Evolutionary conservation across 257 asterid species (phyloP).

Genomic region (Lithospermum erythrorhizon): DNA sequence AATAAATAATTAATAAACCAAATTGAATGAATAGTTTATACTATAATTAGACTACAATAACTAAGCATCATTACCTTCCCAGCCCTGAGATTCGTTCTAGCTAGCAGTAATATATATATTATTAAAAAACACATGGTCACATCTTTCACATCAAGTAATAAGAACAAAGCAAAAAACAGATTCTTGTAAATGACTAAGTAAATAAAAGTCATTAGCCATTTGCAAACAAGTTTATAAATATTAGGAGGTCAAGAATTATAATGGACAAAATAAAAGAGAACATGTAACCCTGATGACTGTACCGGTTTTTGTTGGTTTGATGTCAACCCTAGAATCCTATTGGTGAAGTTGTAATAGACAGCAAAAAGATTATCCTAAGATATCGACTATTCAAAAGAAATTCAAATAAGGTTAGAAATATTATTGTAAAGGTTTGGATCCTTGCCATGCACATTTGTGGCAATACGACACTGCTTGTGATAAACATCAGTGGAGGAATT

Average conservation of each 20-base stretch:
- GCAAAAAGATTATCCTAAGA: conserved; percentile 62
- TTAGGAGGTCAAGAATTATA: background rate
- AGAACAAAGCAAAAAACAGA: background rate
- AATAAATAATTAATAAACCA: too few species aligned
- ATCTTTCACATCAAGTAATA: background rate
- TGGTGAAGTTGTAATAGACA: conserved; percentile 31
- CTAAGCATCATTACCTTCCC: too few species aligned
- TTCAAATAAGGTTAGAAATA: conserved; percentile 41
- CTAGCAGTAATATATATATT: background rate
- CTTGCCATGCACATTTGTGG: conserved; percentile 50
- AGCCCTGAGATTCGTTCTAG: too few species aligned
- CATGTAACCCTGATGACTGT: conserved; percentile 13
- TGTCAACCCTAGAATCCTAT: conserved; percentile 30
- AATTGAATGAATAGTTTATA: too few species aligned
- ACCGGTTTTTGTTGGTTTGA: conserved; percentile 17
- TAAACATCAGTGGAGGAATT: too few species aligned
- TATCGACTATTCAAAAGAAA: conserved; percentile 32
- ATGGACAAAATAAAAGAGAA: conserved; percentile 10
- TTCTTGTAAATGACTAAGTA: background rate
- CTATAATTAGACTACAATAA: too few species aligned
- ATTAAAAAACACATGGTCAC: background rate
- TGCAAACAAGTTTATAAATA: background rate
- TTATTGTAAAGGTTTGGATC: conserved; percentile 20
- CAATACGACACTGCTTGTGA: too few species aligned
- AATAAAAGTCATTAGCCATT: background rate